These are phyloP conservation scores for Mallotus nudiflorus DNA, from an alignment of 345 rosid genomes.

Conservation along the genomic window DNA sequence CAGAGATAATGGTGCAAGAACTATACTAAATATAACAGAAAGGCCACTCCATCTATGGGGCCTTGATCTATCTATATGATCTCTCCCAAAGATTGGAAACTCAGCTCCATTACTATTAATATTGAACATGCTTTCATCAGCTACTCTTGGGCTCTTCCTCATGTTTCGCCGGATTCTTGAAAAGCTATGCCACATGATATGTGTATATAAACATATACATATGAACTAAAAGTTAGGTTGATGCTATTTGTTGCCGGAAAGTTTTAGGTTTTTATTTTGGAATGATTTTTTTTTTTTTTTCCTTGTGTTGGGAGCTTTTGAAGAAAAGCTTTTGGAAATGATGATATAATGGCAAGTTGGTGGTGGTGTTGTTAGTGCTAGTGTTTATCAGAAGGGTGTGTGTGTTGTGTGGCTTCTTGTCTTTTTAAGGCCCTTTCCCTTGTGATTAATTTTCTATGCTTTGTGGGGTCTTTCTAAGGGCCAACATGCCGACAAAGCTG, in stretches of 20 bases:
- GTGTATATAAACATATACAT: background rate
- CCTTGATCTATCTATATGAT: conserved; percentile 6
- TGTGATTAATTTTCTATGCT: background rate
- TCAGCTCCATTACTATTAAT: conserved; percentile 24
- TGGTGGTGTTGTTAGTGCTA: conserved; percentile 44
- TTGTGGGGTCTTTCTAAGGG: conserved; percentile 41
- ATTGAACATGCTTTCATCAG: conserved; percentile 58
- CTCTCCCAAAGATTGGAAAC: conserved; percentile 17
- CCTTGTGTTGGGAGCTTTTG: background rate
- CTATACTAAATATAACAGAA: conserved; percentile 39
- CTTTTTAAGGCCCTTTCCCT: conserved; percentile 27
- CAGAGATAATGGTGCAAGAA: conserved; percentile 51
- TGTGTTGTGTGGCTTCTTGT: conserved; percentile 25
- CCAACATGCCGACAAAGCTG: conserved; percentile 45
- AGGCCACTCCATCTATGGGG: conserved; percentile 36
- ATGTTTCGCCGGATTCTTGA: conserved; percentile 42
- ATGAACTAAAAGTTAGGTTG: no score
- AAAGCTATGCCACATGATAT: conserved; percentile 44
- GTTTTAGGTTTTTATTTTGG: background rate
- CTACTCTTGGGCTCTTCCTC: conserved; percentile 66
- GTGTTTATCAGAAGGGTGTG: conserved; percentile 32
- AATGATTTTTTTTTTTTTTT: background rate
- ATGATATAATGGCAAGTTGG: conserved; percentile 33
- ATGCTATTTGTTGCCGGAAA: no score
- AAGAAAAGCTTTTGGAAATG: background rate